phyloP scores from a whole-genome alignment of 2,329 filamentous ascomycete species.

The Aspergillus thermomutatus region DNA sequence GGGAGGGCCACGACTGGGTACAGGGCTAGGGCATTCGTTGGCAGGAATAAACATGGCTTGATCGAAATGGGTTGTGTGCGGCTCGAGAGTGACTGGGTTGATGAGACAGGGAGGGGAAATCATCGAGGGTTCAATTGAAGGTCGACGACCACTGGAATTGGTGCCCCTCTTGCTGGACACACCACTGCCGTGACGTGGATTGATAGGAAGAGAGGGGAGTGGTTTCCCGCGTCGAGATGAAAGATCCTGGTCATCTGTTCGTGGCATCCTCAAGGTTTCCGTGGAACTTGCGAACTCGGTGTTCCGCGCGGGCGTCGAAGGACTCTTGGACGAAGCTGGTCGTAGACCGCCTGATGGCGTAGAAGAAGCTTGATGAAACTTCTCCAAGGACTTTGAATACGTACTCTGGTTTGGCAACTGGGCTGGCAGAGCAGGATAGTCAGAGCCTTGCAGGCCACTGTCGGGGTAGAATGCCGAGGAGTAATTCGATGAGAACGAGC shows the following conservation, averaged over 20 bases:
- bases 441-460: slow-evolving; percentile 23
- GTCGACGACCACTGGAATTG: slow-evolving; percentile 19
- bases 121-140: slow-evolving; percentile 36
- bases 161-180: slow-evolving; percentile 22
- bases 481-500: slow-evolving; percentile 38
- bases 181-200: slow-evolving; percentile 19
- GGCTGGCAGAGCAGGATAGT: slow-evolving; percentile 16
- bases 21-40: slow-evolving; percentile 35
- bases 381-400: slow-evolving; percentile 13
- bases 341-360: slow-evolving; percentile 15
- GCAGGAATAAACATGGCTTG: slow-evolving; percentile 40
- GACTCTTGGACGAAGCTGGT: slow-evolving; percentile 20
- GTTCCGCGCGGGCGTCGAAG: slow-evolving; percentile 21
- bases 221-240: slow-evolving; percentile 31
- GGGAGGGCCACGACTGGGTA: slow-evolving; percentile 30
- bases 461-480: slow-evolving; percentile 30
- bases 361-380: slow-evolving; percentile 24
- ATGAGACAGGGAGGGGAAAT: slow-evolving; percentile 37
- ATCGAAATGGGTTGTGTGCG: slow-evolving; percentile 37
- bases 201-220: slow-evolving; percentile 29
- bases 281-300: slow-evolving; percentile 21
- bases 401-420: slow-evolving; percentile 22
- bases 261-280: slow-evolving; percentile 31
- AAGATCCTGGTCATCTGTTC: slow-evolving; percentile 19
- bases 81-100: slow-evolving; percentile 38